Evolutionary conservation across 1,139 yeast species (phyloP), one percentile per base, ranked within the genome.

Genomic region (Pichia norvegensis): DNA sequence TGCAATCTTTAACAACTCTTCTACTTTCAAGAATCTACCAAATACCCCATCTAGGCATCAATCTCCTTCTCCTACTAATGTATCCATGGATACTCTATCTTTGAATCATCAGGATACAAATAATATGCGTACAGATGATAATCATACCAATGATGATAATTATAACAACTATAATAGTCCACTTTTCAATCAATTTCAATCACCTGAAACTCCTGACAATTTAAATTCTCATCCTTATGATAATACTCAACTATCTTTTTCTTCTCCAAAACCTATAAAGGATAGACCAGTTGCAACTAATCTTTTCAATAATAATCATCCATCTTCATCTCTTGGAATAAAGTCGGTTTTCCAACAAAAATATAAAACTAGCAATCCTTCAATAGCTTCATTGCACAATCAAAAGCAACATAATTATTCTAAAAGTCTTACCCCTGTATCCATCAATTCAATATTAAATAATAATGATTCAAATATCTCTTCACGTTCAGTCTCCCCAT

Each of bases 61-160:
- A n/a, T 47, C 50, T 13, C 48, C 50, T 1, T 47, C 50, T 17
- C 48, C 48, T 22, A 47, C 46, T 11, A 45, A 36, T 31, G 20
- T 20, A 4, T 35, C 41, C 6, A 29, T 21, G 19, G 11, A 29
- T 20, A 19, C n/a, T n/a, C n/a, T n/a, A n/a, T n/a, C n/a, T n/a
- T n/a, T n/a, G n/a, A n/a, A n/a, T n/a, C n/a, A n/a, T n/a, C n/a
- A n/a, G n/a, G n/a, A n/a, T n/a, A n/a, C n/a, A n/a, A n/a, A n/a
- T n/a, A n/a, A n/a, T n/a, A n/a, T n/a, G n/a, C n/a, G n/a, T n/a
- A n/a, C n/a, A n/a, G n/a, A n/a, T n/a, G n/a, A n/a, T n/a, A n/a
- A n/a, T n/a, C n/a, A n/a, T n/a, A n/a, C n/a, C n/a, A n/a, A n/a
- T n/a, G n/a, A n/a, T n/a, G n/a, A n/a, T n/a, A n/a, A n/a, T n/a